A percentile compares a stretch with the other conserved stretches of the same genome.
phyloP scores from a whole-genome alignment of 192 early-diverging fungal genomes.

The Coemansia sp. region DNA sequence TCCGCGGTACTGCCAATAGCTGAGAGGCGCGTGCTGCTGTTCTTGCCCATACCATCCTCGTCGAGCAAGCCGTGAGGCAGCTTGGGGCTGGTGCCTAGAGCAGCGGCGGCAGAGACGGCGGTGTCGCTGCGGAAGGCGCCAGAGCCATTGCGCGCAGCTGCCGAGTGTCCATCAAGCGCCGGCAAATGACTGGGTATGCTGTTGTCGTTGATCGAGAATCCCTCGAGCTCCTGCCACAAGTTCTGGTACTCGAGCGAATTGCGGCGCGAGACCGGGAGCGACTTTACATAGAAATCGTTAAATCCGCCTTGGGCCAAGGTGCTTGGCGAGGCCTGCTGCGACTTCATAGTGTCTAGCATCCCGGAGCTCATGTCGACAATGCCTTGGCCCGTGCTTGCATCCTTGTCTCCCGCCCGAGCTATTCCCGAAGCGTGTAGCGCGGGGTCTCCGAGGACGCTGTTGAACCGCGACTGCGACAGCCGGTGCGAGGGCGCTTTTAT shows the following conservation, averaged over 20 bases:
- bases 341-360: slow-evolving; percentile 50
- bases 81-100: slow-evolving; percentile 51
- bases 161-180: slow-evolving; percentile 31
- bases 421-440: slow-evolving; percentile 18
- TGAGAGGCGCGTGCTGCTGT: neutral
- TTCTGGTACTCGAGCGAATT: slow-evolving; percentile 69
- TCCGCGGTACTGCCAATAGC: slow-evolving; percentile 20
- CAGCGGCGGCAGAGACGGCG: neutral
- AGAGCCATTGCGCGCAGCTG: slow-evolving; percentile 37
- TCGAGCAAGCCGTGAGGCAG: slow-evolving; percentile 53
- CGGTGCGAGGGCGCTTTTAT: slow-evolving; percentile 13
- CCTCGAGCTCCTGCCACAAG: slow-evolving; percentile 55
- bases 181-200: slow-evolving; percentile 12
- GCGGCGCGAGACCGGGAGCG: slow-evolving; percentile 70
- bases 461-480: slow-evolving; percentile 48
- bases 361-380: slow-evolving; percentile 34
- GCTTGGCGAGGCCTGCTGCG: slow-evolving; percentile 55
- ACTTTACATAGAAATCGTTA: slow-evolving; percentile 58
- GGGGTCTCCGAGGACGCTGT: slow-evolving; percentile 31
- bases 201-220: slow-evolving; percentile 44
- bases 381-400: slow-evolving; percentile 3
- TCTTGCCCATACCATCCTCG: slow-evolving; percentile 33
- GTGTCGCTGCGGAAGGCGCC: slow-evolving; percentile 35
- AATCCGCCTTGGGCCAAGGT: slow-evolving; percentile 20
- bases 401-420: slow-evolving; percentile 19